These are phyloP conservation scores for Zygoascus biomembranicola DNA, from an alignment of 805 yeast genomes.

Conservation along the genomic window DNA sequence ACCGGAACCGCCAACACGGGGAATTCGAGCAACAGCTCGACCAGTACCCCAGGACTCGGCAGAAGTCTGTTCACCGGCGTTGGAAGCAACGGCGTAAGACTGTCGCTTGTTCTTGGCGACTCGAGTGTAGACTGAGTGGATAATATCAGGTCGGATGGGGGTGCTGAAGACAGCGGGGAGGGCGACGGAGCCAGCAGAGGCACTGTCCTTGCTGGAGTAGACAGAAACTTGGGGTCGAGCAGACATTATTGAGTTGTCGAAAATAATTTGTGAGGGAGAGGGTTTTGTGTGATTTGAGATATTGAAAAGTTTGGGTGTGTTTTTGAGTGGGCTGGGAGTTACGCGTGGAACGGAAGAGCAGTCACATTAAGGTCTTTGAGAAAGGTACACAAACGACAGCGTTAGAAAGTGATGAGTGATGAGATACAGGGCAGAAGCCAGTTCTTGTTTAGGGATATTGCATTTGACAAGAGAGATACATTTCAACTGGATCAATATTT, in stretches of 20 bases:
- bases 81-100: conserved; percentile 98
- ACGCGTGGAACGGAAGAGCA: background rate
- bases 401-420: no score
- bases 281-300: background rate
- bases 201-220: conserved; percentile 79
- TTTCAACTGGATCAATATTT: no score
- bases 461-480: no score
- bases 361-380: background rate
- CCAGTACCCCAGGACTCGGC: conserved; percentile 99
- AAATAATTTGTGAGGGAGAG: conserved; percentile 3
- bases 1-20: conserved; percentile 99
- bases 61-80: conserved; percentile 99
- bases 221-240: conserved; percentile 97
- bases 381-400: no score
- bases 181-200: conserved; percentile 74
- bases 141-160: conserved; percentile 99
- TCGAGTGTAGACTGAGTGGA: conserved; percentile 97
- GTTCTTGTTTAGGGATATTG: no score
- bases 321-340: background rate
- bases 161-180: conserved; percentile 99
- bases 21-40: conserved; percentile 99
- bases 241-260: conserved; percentile 34
- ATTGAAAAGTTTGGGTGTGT: background rate
- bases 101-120: conserved; percentile 99
- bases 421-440: no score